Evolutionary conservation across 768 basidiomycete species (phyloP), one percentile per base, ranked within the genome.

Genomic region (Phaeotremella fagi): DNA sequence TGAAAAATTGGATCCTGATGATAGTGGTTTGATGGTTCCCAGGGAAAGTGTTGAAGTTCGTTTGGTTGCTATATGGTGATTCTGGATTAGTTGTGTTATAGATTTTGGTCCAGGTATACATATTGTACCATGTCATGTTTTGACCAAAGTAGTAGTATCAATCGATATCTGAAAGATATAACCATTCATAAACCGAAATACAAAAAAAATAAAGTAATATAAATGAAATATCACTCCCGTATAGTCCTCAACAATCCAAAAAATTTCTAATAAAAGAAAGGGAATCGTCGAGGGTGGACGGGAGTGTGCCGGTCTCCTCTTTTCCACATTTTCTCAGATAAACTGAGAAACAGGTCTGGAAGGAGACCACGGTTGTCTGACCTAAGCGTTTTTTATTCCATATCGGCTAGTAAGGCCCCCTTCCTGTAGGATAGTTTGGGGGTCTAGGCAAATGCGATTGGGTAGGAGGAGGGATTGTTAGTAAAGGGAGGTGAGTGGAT

Each of bases 401-500:
- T 54, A 25, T 29, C 50, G 45, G 38, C 37, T 54, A 53, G 57
- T 54, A 53, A 59, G 57, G 48, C 47, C 52, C 37, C 50, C 46
- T 45, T 28, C 29, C 37, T 42, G 52, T 33, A 16, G 31, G 31
- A 46, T 14, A 29, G 35, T 33, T 25, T 28, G 45, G 51, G 52
- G 51, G 47, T 59, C 57, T 59, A 54, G 51, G 57, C 57, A 59
- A 54, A 45, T 59, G 48, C 52, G 56, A 38, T 29, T 43, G 46
- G 20, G 44, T 47, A 50, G 24, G 36, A 24, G 25, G 31, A 27
- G 44, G 44, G 44, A n/a, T n/a, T n/a, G n/a, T n/a, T n/a, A n/a
- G n/a, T n/a, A n/a, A n/a, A n/a, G n/a, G n/a, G n/a, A n/a, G n/a
- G n/a, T n/a, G n/a, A n/a, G n/a, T n/a, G n/a, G n/a, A n/a, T n/a